Percentiles rank a stretch among this genome's conserved stretches.
phyloP scores from a whole-genome alignment of 1,284 basidiomycete genomes.

The Puccinia horiana region DNA sequence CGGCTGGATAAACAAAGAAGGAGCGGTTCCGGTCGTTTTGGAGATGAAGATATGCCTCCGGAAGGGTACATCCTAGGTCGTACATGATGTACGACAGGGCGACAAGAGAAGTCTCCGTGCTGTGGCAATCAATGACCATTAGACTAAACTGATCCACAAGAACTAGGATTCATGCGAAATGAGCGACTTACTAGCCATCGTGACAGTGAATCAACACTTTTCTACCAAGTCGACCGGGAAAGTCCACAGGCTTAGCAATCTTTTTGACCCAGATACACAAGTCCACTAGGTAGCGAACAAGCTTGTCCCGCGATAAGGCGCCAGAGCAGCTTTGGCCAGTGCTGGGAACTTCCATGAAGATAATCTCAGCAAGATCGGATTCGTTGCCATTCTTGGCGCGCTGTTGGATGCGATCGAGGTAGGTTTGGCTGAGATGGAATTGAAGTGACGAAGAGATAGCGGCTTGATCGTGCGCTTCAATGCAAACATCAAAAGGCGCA shows the following conservation, averaged over 20 bases:
- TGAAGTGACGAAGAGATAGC: conserved; percentile 67
- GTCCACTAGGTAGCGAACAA: conserved; percentile 60
- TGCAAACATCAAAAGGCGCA: conserved; percentile 74
- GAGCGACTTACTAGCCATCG: conserved; percentile 59
- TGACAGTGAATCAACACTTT: conserved; percentile 60
- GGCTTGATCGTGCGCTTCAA: conserved; percentile 79
- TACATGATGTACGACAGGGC: conserved; percentile 88
- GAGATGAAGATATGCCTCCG: conserved; percentile 78
- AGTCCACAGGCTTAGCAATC: conserved; percentile 54
- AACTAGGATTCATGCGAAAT: conserved; percentile 52
- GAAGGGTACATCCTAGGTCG: conserved; percentile 67
- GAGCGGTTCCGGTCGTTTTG: conserved; percentile 66
- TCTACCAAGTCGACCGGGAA: conserved; percentile 58
- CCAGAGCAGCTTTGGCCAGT: conserved; percentile 65
- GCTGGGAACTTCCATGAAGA: conserved; percentile 61
- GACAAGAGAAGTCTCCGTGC: conserved; percentile 84
- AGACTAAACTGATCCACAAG: neutral
- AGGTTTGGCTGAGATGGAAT: conserved; percentile 67
- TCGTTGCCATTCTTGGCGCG: conserved; percentile 67
- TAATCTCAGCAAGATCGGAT: conserved; percentile 68
- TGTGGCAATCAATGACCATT: conserved; percentile 57
- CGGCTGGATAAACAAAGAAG: conserved; percentile 91
- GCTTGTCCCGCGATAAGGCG: conserved; percentile 64
- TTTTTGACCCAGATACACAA: conserved; percentile 58
- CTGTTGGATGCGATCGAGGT: conserved; percentile 65